Evolutionary conservation across 148 eudicot species (phyloP).

Genomic region (Camellia lanceoleosa): DNA sequence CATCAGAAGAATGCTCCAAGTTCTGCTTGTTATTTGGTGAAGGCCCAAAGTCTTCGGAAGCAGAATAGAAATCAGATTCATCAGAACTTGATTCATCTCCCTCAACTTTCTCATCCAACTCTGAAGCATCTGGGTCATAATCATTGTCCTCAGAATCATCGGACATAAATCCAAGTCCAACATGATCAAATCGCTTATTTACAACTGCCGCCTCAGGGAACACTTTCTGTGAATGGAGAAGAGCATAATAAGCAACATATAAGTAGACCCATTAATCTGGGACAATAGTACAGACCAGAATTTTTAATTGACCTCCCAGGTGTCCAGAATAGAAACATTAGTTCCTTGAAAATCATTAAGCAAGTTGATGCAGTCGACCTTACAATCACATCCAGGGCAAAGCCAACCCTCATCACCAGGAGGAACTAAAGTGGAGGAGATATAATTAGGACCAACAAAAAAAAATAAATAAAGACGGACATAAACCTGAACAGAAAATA

Average conservation of each 20-base stretch:
- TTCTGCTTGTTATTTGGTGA: constrained; percentile 33
- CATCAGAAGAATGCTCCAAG: constrained; percentile 76
- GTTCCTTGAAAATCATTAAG: constrained; percentile 71
- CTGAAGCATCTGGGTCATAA: constrained; percentile 66
- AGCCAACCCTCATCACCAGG: constrained; percentile 88
- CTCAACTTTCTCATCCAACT: constrained; percentile 35
- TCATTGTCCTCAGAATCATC: constrained; percentile 90
- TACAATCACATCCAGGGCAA: constrained; percentile 96
- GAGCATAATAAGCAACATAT: constrained; percentile 16
- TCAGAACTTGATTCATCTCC: constrained; percentile 56
- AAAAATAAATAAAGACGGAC: not conserved
- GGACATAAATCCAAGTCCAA: constrained; percentile 50
- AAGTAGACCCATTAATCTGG: not conserved
- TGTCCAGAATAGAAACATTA: constrained; percentile 51
- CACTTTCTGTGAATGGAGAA: constrained; percentile 52
- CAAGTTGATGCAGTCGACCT: constrained; percentile 67
- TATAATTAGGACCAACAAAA: not conserved
- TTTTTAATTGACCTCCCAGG: constrained; percentile 64
- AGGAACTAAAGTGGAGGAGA: constrained; percentile 51
- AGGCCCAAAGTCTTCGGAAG: constrained; percentile 54
- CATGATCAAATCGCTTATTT: constrained; percentile 42
- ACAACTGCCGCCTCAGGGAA: constrained; percentile 68
- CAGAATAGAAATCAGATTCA: constrained; percentile 57
- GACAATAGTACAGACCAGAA: not conserved
- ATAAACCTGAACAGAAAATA: not conserved